phyloP scores from a whole-genome alignment of 2,329 filamentous ascomycete genomes.

The Tolypocladium album region DNA sequence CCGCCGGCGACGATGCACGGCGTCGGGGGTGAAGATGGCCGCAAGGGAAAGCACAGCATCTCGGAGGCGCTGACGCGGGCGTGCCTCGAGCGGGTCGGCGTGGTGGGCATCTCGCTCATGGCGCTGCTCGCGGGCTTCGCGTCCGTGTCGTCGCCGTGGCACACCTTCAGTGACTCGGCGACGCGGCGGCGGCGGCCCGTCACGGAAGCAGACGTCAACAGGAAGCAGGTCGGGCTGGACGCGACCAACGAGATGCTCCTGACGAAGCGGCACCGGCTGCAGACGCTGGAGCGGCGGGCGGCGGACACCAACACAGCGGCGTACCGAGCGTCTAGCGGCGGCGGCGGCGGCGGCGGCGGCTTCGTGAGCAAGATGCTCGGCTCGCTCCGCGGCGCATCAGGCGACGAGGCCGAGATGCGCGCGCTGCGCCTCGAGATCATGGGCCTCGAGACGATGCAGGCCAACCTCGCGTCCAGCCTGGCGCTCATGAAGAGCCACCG shows the following conservation, averaged over 20 bases:
- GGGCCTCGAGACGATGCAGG: conserved; percentile 71
- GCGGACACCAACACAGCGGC: conserved; percentile 24
- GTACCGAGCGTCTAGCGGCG: conserved; percentile 7
- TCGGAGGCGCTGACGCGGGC: conserved; percentile 34
- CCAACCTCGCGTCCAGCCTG: conserved; percentile 56
- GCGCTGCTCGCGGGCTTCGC: conserved; percentile 81
- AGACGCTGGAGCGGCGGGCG: conserved; percentile 55
- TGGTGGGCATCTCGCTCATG: conserved; percentile 81
- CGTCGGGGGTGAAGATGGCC: neutral
- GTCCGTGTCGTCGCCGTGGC: conserved; percentile 79
- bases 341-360: conserved; percentile 43
- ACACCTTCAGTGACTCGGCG: conserved; percentile 60
- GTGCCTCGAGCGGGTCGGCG: conserved; percentile 60
- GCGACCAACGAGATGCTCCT: conserved; percentile 71
- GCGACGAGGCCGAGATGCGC: conserved; percentile 49
- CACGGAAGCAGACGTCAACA: conserved; percentile 61
- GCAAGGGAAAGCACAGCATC: conserved; percentile 10
- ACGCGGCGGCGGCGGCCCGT: conserved; percentile 42
- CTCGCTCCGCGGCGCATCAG: conserved; percentile 53
- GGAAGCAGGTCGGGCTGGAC: conserved; percentile 70
- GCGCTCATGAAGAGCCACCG: conserved; percentile 51
- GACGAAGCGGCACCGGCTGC: conserved; percentile 62
- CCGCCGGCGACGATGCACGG: neutral
- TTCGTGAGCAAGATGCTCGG: conserved; percentile 67
- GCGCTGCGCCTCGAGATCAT: conserved; percentile 63